Evolutionary conservation across 1,139 yeast species (phyloP).

Genomic region (Blastobotrys indianensis): DNA sequence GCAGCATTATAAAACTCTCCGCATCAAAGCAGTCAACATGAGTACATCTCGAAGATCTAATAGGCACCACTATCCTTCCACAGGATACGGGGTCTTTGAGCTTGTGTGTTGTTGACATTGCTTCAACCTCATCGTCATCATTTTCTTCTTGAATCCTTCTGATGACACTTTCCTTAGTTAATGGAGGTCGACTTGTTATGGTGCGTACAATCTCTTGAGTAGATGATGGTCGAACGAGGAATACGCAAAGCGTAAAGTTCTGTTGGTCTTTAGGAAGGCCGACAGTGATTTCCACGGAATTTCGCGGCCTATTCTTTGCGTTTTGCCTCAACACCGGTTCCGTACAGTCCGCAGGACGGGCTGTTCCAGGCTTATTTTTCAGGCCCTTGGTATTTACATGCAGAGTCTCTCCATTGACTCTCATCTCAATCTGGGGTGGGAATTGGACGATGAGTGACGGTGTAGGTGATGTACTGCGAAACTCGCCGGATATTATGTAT

Average conservation of each 20-base stretch:
- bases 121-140: constrained; percentile 36
- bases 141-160: constrained; percentile 23
- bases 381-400: constrained; percentile 30
- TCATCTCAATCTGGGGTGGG: constrained; percentile 25
- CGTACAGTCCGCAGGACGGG: constrained; percentile 37
- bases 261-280: constrained; percentile 17
- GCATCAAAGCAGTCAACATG: constrained; percentile 42
- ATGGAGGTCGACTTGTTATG: constrained; percentile 26
- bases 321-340: constrained; percentile 9
- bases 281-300: constrained; percentile 25
- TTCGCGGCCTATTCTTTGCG: constrained; percentile 13
- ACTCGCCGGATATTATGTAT: constrained; percentile 21
- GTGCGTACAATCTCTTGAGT: constrained; percentile 25
- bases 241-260: constrained; percentile 29
- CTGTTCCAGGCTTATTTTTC: constrained; percentile 36
- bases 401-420: constrained; percentile 18
- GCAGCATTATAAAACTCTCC: constrained; percentile 34
- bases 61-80: constrained; percentile 34
- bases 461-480: constrained; percentile 4
- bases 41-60: constrained; percentile 34
- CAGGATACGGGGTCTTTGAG: constrained; percentile 37
- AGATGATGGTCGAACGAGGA: constrained; percentile 23
- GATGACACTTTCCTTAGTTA: constrained; percentile 28
- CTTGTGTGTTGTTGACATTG: constrained; percentile 32
- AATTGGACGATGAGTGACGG: constrained; percentile 21